phyloP scores from a whole-genome alignment of 805 yeast species.

The Candida manassasensis region DNA sequence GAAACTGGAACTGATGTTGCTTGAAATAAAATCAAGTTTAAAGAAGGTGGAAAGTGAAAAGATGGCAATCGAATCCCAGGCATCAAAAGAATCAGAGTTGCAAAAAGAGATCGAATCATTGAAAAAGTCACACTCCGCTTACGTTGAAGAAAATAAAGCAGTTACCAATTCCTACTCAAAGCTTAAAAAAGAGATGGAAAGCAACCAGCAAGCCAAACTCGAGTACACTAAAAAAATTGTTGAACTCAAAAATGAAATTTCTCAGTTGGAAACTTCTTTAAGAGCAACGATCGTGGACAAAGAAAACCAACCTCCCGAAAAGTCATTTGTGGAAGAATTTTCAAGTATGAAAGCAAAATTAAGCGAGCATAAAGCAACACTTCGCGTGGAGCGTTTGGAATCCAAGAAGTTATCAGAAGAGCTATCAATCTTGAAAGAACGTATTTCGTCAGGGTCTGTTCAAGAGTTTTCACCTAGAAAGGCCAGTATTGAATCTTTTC shows the following conservation, averaged over 20 bases:
- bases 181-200: constrained; percentile 21
- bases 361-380: constrained; percentile 46
- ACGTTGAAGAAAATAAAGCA: constrained; percentile 10
- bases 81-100: constrained; percentile 10
- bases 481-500: constrained; percentile 14
- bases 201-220: constrained; percentile 16
- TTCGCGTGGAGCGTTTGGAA: constrained; percentile 45
- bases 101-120: constrained; percentile 12
- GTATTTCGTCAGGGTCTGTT: constrained; percentile 54
- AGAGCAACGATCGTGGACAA: constrained; percentile 20
- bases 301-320: constrained; percentile 35
- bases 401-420: constrained; percentile 50
- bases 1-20: constrained; percentile 3
- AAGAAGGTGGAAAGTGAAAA: background rate
- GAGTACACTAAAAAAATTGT: constrained; percentile 26
- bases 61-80: constrained; percentile 1
- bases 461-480: constrained; percentile 21
- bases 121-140: constrained; percentile 18
- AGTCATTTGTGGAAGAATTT: constrained; percentile 38
- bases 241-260: constrained; percentile 19
- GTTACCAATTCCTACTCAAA: constrained; percentile 10
- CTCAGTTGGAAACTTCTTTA: constrained; percentile 13
- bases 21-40: constrained; percentile 4
- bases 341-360: constrained; percentile 46
- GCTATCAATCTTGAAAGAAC: constrained; percentile 53